Evolutionary conservation across 257 asterid genomes (phyloP).

Genomic region (Striga asiatica): DNA sequence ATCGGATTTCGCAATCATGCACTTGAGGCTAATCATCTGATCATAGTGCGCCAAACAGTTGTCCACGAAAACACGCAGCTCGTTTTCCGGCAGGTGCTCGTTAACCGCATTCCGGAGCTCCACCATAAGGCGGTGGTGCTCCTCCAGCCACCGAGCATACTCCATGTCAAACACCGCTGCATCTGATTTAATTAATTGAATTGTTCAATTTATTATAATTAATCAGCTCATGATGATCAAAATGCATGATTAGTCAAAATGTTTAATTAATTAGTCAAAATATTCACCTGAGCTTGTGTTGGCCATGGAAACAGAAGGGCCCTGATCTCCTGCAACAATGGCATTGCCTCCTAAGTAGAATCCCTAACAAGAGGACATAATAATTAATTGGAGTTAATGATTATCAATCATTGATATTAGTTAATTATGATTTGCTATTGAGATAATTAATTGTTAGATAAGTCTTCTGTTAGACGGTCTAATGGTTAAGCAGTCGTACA

Average conservation of each 20-base stretch:
- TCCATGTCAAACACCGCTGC: conserved; percentile 63
- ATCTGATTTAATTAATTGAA: conserved; percentile 17
- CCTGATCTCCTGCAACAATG: conserved; percentile 54
- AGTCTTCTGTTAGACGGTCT: too few species aligned
- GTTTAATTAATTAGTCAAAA: neutral
- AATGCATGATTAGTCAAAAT: too few species aligned
- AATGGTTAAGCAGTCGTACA: too few species aligned
- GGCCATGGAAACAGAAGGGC: conserved; percentile 29
- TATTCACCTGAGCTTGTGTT: conserved; percentile 45
- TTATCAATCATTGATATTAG: too few species aligned
- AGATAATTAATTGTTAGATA: neutral
- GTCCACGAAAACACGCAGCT: conserved; percentile 51
- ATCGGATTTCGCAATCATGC: conserved; percentile 48
- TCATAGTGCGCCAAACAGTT: conserved; percentile 54
- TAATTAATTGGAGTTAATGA: neutral
- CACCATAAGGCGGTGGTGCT: conserved; percentile 55
- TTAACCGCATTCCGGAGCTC: conserved; percentile 62
- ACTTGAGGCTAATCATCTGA: conserved; percentile 43
- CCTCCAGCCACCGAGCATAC: conserved; percentile 80
- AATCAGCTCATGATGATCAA: neutral
- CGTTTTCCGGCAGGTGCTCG: conserved; percentile 54
- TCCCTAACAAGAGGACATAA: conserved; percentile 36
- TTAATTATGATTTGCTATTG: too few species aligned
- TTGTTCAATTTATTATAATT: neutral
- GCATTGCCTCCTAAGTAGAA: conserved; percentile 49